These are phyloP conservation scores for Funneliformis mosseae DNA, from an alignment of 192 early-diverging fungal genomes.

Conservation along the genomic window DNA sequence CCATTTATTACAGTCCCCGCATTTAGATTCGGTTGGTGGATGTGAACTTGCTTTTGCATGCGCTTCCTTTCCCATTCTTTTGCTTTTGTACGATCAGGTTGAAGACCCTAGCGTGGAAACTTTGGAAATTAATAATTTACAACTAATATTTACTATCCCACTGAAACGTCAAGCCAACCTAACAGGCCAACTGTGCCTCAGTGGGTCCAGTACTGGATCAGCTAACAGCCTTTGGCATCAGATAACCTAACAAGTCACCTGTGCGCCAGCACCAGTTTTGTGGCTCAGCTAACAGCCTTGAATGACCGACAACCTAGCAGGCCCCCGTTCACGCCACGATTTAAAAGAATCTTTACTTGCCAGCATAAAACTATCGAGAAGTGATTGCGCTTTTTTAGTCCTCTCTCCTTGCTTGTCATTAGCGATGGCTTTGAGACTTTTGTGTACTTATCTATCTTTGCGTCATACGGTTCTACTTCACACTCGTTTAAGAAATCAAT, in stretches of 20 bases:
- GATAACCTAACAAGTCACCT: constrained; percentile 4
- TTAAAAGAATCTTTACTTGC: no score
- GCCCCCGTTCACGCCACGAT: background rate
- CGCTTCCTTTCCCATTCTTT: constrained; percentile 16
- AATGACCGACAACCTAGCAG: constrained; percentile 16
- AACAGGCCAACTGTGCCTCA: background rate
- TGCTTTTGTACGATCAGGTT: constrained; percentile 21
- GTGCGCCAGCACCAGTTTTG: constrained; percentile 22
- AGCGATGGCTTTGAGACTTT: background rate
- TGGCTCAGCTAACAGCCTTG: constrained; percentile 20
- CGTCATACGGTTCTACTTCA: background rate
- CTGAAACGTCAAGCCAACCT: background rate
- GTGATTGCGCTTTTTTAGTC: no score
- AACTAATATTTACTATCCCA: constrained; percentile 12
- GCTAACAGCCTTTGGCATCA: constrained; percentile 26
- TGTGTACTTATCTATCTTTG: background rate
- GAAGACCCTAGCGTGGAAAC: background rate
- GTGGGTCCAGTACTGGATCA: constrained; percentile 9
- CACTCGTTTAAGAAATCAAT: background rate
- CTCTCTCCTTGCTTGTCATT: no score
- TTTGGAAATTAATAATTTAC: background rate
- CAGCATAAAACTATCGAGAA: no score
- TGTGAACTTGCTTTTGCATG: background rate
- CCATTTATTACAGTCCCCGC: background rate
- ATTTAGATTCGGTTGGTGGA: background rate